Percentiles rank a stretch among this genome's conserved stretches.
Evolutionary conservation across 2,329 filamentous ascomycete species (phyloP).

Genomic region (Trichoderma arundinaceum): DNA sequence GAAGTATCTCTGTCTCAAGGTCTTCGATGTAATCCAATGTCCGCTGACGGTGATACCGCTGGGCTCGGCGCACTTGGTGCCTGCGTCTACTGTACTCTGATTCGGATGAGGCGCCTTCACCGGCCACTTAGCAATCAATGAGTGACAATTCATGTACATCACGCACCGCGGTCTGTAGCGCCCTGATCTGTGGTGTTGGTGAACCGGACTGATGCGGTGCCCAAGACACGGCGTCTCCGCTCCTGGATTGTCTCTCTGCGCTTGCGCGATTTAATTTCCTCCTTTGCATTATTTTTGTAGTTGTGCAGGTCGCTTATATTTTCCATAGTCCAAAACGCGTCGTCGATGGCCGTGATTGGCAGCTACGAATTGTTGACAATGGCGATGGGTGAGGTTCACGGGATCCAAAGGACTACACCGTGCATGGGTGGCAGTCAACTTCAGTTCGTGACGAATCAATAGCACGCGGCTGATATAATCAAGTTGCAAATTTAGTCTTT

Average conservation of each 20-base stretch:
- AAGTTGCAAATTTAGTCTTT: neutral
- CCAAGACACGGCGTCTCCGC: neutral
- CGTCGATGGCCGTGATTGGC: neutral
- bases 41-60: slow-evolving; percentile 5
- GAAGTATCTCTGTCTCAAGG: slow-evolving; percentile 1
- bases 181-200: neutral
- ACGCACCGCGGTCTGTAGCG: neutral
- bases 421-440: neutral
- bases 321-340: neutral
- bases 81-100: neutral
- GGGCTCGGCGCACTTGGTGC: slow-evolving; percentile 1
- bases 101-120: no score
- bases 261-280: neutral
- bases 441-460: neutral
- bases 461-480: neutral
- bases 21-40: slow-evolving; percentile 1
- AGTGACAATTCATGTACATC: neutral
- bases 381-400: neutral
- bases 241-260: neutral
- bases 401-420: neutral
- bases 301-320: neutral
- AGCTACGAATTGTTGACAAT: neutral
- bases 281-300: neutral
- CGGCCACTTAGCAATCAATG: neutral
- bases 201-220: neutral